Evolutionary conservation across 257 asterid species (phyloP).

Genomic region (Solanum bulbocastanum): DNA sequence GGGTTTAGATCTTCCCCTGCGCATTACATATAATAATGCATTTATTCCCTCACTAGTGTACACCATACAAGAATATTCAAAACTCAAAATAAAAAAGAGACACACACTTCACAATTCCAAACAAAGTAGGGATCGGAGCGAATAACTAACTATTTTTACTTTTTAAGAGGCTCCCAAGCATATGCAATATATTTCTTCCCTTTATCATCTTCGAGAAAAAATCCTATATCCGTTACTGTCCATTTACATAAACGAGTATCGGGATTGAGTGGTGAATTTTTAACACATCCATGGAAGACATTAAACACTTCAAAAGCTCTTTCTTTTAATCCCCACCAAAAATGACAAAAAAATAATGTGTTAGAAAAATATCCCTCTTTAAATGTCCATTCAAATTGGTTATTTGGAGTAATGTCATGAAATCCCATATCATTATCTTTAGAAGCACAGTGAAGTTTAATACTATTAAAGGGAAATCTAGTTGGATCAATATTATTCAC

Average conservation of each 20-base stretch:
- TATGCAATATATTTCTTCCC: background rate
- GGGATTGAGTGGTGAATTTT: background rate
- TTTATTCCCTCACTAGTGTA: background rate
- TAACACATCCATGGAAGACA: background rate
- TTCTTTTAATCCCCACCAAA: background rate
- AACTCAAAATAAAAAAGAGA: background rate
- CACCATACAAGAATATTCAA: background rate
- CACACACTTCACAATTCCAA: background rate
- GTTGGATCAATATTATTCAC: background rate
- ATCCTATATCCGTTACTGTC: background rate
- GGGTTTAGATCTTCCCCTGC: background rate
- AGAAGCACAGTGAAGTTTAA: background rate
- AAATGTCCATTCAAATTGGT: background rate
- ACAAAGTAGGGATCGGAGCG: background rate
- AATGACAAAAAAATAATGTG: background rate
- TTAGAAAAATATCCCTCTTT: background rate
- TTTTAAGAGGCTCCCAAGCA: background rate
- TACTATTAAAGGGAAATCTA: background rate
- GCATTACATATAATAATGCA: background rate
- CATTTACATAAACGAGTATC: background rate
- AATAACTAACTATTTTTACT: background rate
- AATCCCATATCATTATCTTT: background rate
- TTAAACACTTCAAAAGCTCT: background rate
- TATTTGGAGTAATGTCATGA: background rate
- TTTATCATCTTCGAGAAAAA: background rate